These are phyloP conservation scores for Dactylellina leptospora DNA, from an alignment of 2,329 filamentous ascomycete species.

Conservation along the genomic window DNA sequence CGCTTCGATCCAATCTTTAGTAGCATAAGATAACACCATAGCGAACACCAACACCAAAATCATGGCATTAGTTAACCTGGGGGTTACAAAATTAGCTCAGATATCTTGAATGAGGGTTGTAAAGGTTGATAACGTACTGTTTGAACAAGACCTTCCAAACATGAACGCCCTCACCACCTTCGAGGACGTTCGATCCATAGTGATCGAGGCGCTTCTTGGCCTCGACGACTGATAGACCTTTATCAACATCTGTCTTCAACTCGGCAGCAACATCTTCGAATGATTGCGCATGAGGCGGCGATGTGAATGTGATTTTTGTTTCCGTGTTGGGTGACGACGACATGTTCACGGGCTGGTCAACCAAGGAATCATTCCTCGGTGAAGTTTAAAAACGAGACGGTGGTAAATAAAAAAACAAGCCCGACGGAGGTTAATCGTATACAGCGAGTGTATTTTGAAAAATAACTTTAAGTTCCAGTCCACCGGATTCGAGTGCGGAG, in stretches of 20 bases:
- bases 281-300: conserved; percentile 64
- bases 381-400: conserved; percentile 6
- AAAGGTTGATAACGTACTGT: conserved; percentile 75
- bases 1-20: conserved; percentile 70
- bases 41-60: conserved; percentile 65
- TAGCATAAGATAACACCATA: conserved; percentile 69
- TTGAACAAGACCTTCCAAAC: conserved; percentile 75
- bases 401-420: too few species aligned
- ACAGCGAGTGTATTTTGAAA: background rate
- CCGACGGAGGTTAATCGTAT: too few species aligned
- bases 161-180: conserved; percentile 73
- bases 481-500: conserved; percentile 40
- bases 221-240: conserved; percentile 70
- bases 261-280: conserved; percentile 71
- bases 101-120: conserved; percentile 63
- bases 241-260: conserved; percentile 72
- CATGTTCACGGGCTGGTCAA: conserved; percentile 32
- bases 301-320: conserved; percentile 32
- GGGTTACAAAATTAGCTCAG: background rate
- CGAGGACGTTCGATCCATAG: conserved; percentile 75
- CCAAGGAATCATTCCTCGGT: conserved; percentile 39
- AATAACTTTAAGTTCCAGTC: conserved; percentile 13
- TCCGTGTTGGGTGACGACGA: conserved; percentile 38
- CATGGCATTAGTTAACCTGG: conserved; percentile 50
- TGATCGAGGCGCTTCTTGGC: conserved; percentile 69